phyloP scores from a whole-genome alignment of 257 asterid species.

The Penstemon newberryi region DNA sequence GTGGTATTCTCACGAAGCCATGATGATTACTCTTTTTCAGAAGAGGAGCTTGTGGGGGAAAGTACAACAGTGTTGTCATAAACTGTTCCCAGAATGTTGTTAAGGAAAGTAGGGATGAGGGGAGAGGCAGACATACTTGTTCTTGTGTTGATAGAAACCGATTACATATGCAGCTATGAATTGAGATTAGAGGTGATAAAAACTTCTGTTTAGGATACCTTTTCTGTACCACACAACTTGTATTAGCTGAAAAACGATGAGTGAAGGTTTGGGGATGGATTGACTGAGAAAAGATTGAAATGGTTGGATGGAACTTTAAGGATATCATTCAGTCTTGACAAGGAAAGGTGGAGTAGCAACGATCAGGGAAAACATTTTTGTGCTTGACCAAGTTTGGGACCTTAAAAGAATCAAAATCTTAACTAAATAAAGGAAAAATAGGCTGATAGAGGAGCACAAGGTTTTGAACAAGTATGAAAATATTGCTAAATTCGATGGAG shows the following conservation, averaged over 20 bases:
- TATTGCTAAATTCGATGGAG: background rate
- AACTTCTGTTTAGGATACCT: no score
- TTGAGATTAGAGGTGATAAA: background rate
- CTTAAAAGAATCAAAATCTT: slow-evolving; percentile 6
- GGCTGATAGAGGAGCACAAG: background rate
- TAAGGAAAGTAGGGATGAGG: background rate
- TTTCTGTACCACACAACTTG: background rate
- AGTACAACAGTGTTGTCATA: slow-evolving; percentile 4
- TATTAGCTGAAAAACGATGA: background rate
- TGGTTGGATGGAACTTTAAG: background rate
- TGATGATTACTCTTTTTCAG: background rate
- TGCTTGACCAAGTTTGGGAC: slow-evolving; percentile 16
- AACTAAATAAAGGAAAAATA: slow-evolving; percentile 9
- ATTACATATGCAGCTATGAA: slow-evolving; percentile 1
- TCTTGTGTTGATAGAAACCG: background rate
- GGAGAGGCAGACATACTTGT: background rate
- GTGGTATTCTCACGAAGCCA: slow-evolving; percentile 16
- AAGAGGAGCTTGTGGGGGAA: slow-evolving; percentile 3
- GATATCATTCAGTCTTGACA: background rate
- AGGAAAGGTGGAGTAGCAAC: background rate
- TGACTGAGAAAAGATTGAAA: background rate
- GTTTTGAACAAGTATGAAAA: slow-evolving; percentile 17
- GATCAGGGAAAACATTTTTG: background rate
- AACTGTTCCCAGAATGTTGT: slow-evolving; percentile 10
- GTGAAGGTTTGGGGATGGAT: background rate